Base-by-base conservation (phyloP, 2,329 filamentous ascomycete species). In the Colletotrichum sp. region DNA sequence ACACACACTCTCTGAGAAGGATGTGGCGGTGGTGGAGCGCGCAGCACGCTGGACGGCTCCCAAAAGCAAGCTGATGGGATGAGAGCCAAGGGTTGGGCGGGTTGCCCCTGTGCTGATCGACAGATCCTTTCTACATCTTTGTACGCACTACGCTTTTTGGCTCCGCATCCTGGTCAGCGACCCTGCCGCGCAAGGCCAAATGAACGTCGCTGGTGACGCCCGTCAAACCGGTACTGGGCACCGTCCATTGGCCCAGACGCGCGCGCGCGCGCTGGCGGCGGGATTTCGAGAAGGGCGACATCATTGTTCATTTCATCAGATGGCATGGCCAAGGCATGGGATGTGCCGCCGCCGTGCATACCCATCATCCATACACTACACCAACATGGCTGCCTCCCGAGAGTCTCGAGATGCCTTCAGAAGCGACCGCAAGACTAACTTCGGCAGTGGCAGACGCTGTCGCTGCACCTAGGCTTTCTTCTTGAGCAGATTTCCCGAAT, bases 71-170 rank as follows among this genome's bases (percentile, higher is more conserved):
- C 24, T 60, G 64, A 70, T 68, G 71, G 71, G 74, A 74, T 65
- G 74, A 66, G 65, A 43, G 32, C 34, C 69, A 67, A 73, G 73
- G 69, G 69, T 72, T 63, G 69, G 43, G 39, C 55, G 63, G 64
- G 65, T 39, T 67, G 67, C 55, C 70, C 73, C 57, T 78, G 76
- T 76, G 71, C 70, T 74, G 76, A 77, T 78, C 76, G 76, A 77
- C 74, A 77, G 66, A 74, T 71, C 70, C 70, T 77, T 71, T 74
- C 72, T 69, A 74, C 67, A 69, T 57, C 59, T 67, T 60, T 18
- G 32, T 64, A 26, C 67, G n/a, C 39, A 43, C 39, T 43, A 43
- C 39, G 39, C 39, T 43, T 65, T 69, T 39, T 71, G 66, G 59
- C 34, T 39, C 28, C 30, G 57, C 52, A 74, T 67, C 76, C 74